Conservation (phyloP, 1,284 basidiomycete species). For the Trichosporon asahii region DNA sequence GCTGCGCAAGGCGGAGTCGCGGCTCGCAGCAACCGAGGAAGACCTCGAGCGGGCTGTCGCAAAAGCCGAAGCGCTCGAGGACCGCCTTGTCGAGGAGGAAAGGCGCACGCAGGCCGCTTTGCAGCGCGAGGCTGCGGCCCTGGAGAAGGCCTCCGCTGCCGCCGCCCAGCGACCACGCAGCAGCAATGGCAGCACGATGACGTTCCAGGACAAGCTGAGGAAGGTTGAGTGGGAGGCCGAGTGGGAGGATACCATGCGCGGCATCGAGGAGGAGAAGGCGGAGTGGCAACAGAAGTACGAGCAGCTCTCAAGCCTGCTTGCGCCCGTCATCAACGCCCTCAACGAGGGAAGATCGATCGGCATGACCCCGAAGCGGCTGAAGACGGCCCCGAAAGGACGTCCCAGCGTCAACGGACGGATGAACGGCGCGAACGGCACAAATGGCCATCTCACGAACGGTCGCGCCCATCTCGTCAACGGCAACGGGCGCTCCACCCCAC, state of each 20-base stretch:
- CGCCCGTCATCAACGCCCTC: background rate
- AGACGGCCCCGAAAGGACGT: background rate
- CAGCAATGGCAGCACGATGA: background rate
- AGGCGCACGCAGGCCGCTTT: background rate
- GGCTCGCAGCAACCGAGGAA: constrained; percentile 37
- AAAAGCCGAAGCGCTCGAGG: constrained; percentile 11
- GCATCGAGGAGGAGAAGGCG: constrained; percentile 1
- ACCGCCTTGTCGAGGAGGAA: constrained; percentile 4
- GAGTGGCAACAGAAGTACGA: constrained; percentile 14
- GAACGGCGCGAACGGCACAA: background rate
- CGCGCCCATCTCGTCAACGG: background rate
- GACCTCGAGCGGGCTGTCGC: constrained; percentile 24
- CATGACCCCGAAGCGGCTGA: background rate
- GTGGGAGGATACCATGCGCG: background rate
- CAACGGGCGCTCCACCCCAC: background rate
- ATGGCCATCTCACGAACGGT: background rate
- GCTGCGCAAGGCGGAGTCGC: constrained; percentile 35
- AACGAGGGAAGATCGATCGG: background rate
- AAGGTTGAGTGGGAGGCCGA: background rate
- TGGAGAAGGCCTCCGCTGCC: background rate
- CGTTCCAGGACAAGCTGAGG: constrained; percentile 4
- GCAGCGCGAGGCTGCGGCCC: constrained; percentile 4
- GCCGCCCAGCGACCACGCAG: background rate
- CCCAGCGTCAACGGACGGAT: background rate
- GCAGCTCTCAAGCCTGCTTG: background rate